These are phyloP conservation scores for Symbiodinium pilosum DNA, from an alignment of 73 alveolate genomes.

Conservation along the genomic window DNA sequence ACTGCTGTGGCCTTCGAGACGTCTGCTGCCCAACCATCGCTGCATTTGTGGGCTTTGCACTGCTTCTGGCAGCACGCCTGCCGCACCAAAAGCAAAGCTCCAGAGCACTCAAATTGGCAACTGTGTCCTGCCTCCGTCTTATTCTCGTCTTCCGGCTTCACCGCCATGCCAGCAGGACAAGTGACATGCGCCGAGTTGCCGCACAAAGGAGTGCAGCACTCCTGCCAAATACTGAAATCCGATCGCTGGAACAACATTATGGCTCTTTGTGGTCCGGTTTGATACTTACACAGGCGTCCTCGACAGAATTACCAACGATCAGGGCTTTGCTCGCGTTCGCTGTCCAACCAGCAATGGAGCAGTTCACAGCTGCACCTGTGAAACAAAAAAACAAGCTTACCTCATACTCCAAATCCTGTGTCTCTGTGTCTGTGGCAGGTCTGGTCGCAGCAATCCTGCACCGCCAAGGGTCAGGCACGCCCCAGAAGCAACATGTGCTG, in stretches of 20 bases:
- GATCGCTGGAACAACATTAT: too few species aligned
- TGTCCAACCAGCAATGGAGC: slow-evolving; percentile 65
- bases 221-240: too few species aligned
- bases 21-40: slow-evolving; percentile 42
- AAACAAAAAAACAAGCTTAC: too few species aligned
- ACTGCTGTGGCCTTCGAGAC: slow-evolving; percentile 19
- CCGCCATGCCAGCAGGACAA: slow-evolving; percentile 45
- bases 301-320: slow-evolving; percentile 24
- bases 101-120: too few species aligned
- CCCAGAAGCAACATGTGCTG: too few species aligned
- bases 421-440: not conserved
- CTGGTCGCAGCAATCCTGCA: slow-evolving; percentile 81
- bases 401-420: too few species aligned
- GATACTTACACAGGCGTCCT: slow-evolving; percentile 23
- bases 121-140: slow-evolving; percentile 58
- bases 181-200: slow-evolving; percentile 71
- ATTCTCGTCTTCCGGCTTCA: slow-evolving; percentile 43
- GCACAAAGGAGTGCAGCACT: slow-evolving; percentile 77
- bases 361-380: slow-evolving; percentile 68
- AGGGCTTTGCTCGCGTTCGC: slow-evolving; percentile 62
- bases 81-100: too few species aligned
- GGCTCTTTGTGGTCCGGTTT: too few species aligned
- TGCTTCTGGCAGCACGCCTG: slow-evolving; percentile 53
- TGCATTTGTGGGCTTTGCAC: slow-evolving; percentile 66
- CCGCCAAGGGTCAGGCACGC: too few species aligned